A percentile compares a stretch with the other conserved stretches of the same genome.
phyloP scores from a whole-genome alignment of 306 rosid species.

The Lotus japonicus region DNA sequence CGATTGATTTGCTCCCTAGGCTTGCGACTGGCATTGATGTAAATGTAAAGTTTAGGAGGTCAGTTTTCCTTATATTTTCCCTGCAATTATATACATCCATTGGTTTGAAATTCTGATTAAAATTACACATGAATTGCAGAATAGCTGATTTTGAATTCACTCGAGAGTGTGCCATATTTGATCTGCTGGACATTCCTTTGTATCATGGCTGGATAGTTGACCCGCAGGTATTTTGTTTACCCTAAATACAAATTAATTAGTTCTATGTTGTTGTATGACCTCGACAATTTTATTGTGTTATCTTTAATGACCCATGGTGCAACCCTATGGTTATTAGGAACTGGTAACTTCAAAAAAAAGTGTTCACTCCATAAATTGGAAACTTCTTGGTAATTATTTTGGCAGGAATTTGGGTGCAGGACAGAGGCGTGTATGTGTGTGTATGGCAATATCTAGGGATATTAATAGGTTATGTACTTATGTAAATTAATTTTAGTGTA shows the following conservation, averaged over 20 bases:
- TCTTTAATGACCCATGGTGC: background rate
- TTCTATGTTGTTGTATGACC: background rate
- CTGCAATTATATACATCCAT: constrained; percentile 6
- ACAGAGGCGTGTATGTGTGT: background rate
- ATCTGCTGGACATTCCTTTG: constrained; percentile 89
- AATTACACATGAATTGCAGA: constrained; percentile 45
- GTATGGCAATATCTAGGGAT: background rate
- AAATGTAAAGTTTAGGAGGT: constrained; percentile 88
- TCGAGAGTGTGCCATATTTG: constrained; percentile 95
- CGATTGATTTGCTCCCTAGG: constrained; percentile 92
- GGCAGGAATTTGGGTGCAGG: background rate
- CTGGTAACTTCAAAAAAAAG: background rate
- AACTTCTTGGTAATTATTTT: background rate
- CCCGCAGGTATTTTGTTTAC: constrained; percentile 57
- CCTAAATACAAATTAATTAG: constrained; percentile 8
- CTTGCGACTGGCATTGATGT: constrained; percentile 99
- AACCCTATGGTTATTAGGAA: background rate
- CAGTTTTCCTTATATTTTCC: constrained; percentile 16
- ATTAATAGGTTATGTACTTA: background rate
- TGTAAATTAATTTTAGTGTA: background rate
- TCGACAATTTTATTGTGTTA: background rate
- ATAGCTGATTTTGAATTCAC: constrained; percentile 94
- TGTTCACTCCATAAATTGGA: background rate
- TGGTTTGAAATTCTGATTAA: constrained; percentile 22
- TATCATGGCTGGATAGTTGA: constrained; percentile 99